Evolutionary conservation across 441 rosid species (phyloP), one percentile per base, ranked within the genome.

Genomic region (Brassica balearica): DNA sequence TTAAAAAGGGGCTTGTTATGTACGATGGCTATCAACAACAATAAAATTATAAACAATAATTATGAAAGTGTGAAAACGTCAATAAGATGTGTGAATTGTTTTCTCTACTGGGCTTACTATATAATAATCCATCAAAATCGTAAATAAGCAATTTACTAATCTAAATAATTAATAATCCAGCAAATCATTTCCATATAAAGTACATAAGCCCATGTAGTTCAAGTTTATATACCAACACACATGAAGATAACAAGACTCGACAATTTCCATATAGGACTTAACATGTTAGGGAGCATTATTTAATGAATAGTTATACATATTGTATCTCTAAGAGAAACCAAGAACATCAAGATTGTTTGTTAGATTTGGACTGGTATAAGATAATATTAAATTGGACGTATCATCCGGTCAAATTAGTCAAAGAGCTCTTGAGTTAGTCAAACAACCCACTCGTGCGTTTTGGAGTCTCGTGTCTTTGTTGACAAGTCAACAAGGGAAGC

Each of bases 361-460:
- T 73, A 73, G 60, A 62, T 73, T 73, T 62, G 36, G 82, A 79
- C 82, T 53, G 11, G 27, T 73, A 56, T 15, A 46, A 46, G 48
- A 9, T 15, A 64, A 20, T 68, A 36, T 8, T 46, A 34, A 23
- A 32, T 36, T 61, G 64, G 71, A 59, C n/a, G 66, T 73, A 77
- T 73, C 70, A 0, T 8, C 46, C 1, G 60, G 66, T 73, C 78
- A 68, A 60, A 68, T 14, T 12, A 68, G 82, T 73, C 77, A 78
- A 62, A 73, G 74, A 78, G 65, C 6, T 68, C 60, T 58, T 69
- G 77, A 78, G 81, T 67, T 23, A 72, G 22, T 59, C 46, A 68
- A 17, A 51, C 43, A 78, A 78, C 10, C 77, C 82, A 79, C 82
- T 79, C 82, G 82, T 79, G 82, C 82, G 78, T 79, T 72, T 79